Evolutionary conservation across 2,329 filamentous ascomycete species (phyloP).

Genomic region (Calonectria crousiana): DNA sequence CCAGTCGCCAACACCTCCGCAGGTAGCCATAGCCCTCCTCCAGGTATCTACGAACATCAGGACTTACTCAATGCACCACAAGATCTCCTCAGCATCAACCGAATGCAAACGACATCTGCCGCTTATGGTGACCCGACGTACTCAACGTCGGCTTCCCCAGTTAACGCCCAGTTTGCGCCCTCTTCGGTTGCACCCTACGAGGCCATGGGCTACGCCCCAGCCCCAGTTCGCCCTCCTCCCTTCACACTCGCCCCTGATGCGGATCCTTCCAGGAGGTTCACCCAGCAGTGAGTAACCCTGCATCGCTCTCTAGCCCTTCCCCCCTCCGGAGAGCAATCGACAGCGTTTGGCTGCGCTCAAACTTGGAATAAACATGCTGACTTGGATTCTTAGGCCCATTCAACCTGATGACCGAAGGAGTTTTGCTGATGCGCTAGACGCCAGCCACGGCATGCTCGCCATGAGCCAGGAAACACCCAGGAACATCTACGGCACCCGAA

Average conservation of each 20-base stretch:
- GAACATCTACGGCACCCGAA: constrained; percentile 83
- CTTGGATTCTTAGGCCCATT: constrained; percentile 48
- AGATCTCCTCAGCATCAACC: constrained; percentile 80
- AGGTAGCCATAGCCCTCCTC: constrained; percentile 66
- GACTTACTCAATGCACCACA: constrained; percentile 76
- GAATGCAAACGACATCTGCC: constrained; percentile 71
- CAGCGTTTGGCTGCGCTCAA: background rate
- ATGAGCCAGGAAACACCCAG: constrained; percentile 95
- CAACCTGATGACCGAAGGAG: constrained; percentile 71
- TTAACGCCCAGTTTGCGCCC: constrained; percentile 73
- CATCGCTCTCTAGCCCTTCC: background rate
- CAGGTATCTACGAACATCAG: constrained; percentile 57
- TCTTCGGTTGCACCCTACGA: constrained; percentile 78
- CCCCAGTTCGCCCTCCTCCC: constrained; percentile 68
- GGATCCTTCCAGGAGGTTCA: constrained; percentile 75
- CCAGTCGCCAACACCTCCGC: constrained; percentile 80
- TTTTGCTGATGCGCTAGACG: constrained; percentile 91
- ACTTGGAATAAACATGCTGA: background rate
- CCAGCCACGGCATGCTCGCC: constrained; percentile 92
- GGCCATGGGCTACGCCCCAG: constrained; percentile 79
- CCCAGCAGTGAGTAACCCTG: constrained; percentile 80
- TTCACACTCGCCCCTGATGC: constrained; percentile 70
- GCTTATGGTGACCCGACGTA: constrained; percentile 79
- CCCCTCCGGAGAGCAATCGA: background rate
- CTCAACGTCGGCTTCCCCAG: constrained; percentile 75